Base-by-base conservation (phyloP, 2,329 filamentous ascomycete species). In the Pestalotiopsis sp. region DNA sequence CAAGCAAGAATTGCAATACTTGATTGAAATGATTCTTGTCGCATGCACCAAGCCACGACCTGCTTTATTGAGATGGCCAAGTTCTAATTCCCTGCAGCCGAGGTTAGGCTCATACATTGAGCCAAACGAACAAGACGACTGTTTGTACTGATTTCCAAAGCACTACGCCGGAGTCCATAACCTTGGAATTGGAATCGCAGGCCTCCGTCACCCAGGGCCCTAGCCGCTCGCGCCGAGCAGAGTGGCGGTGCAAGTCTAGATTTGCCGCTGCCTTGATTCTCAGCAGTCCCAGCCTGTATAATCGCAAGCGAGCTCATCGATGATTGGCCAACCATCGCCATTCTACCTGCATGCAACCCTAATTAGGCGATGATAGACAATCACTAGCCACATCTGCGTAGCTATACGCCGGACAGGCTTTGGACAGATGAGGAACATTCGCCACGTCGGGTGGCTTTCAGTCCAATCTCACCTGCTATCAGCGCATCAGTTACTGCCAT, bases 241-340 rank as follows among this genome's bases (percentile, higher is more conserved):
- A 13, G 57, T 59, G 57, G 57, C 57, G 57, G 57, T 59, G 57
- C 57, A 59, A 27, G 57, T 27, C 20, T 59, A n/a, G 23, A 25
- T 59, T 59, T 59, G 57, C 57, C 57, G 27, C 57, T 59, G 57
- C 57, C 57, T 59, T 59, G 57, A 59, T 31, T 31, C 11, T 31
- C 11, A 31, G 23, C 57, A 59, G 12, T 17, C 57, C 27, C 23
- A 59, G 17, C 57, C 57, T 31, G 23, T 27, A 59, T 59, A 59
- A 31, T 25, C 27, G 27, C 23, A 59, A 27, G 57, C 57, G 27
- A 52, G 45, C 11, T n/a, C 3, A 17, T 17, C 45, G 6, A 20
- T 52, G n/a, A 52, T 52, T 52, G 45, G 45, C 3, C n/a, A n/a
- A n/a, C 17, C 20, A 52, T 52, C 17, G 12, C 3, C 12, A n/a